A percentile compares a stretch with the other conserved stretches of the same genome.
These are phyloP conservation scores for Pseudocercospora crystallina DNA, from an alignment of 2,329 filamentous ascomycete genomes.

Conservation along the genomic window DNA sequence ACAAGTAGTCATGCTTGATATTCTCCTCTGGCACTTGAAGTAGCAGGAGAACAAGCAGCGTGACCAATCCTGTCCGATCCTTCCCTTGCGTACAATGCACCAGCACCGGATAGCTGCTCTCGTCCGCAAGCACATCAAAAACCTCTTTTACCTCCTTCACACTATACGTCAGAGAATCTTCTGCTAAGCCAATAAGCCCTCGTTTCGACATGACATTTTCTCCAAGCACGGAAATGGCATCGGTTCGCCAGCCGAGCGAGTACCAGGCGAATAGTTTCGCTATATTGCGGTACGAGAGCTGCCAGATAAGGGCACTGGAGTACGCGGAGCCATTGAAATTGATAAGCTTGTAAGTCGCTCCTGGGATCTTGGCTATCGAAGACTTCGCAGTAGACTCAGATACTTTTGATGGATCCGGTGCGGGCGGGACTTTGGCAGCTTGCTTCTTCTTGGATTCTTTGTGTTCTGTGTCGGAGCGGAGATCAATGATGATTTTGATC, in stretches of 20 bases:
- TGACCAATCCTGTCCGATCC: constrained; percentile 73
- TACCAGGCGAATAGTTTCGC: constrained; percentile 64
- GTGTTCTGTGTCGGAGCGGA: constrained; percentile 66
- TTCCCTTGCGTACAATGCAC: constrained; percentile 90
- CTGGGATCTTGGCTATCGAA: constrained; percentile 50
- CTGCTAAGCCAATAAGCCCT: constrained; percentile 69
- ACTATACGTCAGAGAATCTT: constrained; percentile 68
- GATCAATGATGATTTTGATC: constrained; percentile 73
- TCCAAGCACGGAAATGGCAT: constrained; percentile 69
- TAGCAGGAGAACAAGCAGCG: constrained; percentile 67
- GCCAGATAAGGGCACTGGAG: constrained; percentile 65
- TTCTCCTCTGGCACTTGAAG: constrained; percentile 57
- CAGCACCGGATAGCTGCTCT: constrained; percentile 61
- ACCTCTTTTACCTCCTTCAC: constrained; percentile 59
- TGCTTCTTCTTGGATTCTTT: constrained; percentile 55
- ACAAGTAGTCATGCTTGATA: constrained; percentile 70
- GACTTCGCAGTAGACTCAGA: no score
- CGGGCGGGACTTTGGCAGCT: constrained; percentile 46
- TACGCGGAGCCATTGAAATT: constrained; percentile 73
- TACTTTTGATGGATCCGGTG: constrained; percentile 34
- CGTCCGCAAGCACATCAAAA: constrained; percentile 51
- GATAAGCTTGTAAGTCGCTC: constrained; percentile 64
- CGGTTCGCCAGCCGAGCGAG: constrained; percentile 64
- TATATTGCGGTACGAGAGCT: constrained; percentile 66
- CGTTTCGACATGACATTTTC: constrained; percentile 69